Conservation (phyloP, 805 yeast species). For the Grigorovia transvaalensis region DNA sequence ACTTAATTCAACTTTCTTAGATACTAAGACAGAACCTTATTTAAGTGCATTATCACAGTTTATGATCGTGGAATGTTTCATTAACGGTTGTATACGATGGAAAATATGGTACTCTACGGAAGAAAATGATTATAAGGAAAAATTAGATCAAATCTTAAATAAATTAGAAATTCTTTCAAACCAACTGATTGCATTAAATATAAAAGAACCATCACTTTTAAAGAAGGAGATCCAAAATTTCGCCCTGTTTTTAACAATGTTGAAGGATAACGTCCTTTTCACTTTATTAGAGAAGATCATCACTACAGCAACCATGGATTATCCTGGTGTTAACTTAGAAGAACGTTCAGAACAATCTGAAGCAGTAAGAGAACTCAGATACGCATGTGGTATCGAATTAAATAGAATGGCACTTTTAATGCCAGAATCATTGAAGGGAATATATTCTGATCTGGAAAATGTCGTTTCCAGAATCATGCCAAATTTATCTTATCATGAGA, state of each 20-base stretch:
- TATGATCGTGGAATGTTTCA: slow-evolving; percentile 76
- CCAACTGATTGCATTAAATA: slow-evolving; percentile 60
- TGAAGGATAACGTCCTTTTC: slow-evolving; percentile 77
- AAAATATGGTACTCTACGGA: slow-evolving; percentile 62
- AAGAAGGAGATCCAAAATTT: slow-evolving; percentile 83
- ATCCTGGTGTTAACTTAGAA: slow-evolving; percentile 44
- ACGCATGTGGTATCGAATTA: slow-evolving; percentile 89
- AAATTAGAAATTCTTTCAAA: slow-evolving; percentile 64
- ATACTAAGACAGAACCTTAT: slow-evolving; percentile 54
- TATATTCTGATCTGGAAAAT: slow-evolving; percentile 70
- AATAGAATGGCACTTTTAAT: slow-evolving; percentile 88
- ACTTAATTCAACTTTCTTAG: slow-evolving; percentile 43
- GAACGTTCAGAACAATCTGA: slow-evolving; percentile 65
- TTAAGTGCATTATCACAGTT: slow-evolving; percentile 73
- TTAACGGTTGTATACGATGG: slow-evolving; percentile 93
- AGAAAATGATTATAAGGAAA: slow-evolving; percentile 34
- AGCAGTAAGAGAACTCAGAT: slow-evolving; percentile 73
- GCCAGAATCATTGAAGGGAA: slow-evolving; percentile 80
- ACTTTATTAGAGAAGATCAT: slow-evolving; percentile 75
- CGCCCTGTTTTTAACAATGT: slow-evolving; percentile 86
- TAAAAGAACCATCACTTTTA: slow-evolving; percentile 69
- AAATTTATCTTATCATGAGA: slow-evolving; percentile 79
- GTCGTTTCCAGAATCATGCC: slow-evolving; percentile 66
- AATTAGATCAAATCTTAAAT: slow-evolving; percentile 40
- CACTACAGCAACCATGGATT: slow-evolving; percentile 74